Evolutionary conservation across 306 rosid species (phyloP).

Genomic region (Quercus robur): DNA sequence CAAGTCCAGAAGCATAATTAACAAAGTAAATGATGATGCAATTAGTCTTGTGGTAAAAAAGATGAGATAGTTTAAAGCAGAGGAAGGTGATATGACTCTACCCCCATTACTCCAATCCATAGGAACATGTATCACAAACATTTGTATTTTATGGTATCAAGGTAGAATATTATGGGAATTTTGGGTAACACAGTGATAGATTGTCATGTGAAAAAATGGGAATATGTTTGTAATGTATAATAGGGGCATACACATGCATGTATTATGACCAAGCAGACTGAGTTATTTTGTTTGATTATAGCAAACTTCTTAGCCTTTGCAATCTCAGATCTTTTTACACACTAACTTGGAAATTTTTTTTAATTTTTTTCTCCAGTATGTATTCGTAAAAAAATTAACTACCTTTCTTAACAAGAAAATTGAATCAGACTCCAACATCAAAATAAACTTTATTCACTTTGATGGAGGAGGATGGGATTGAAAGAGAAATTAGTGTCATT

Average conservation of each 20-base stretch:
- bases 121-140: not conserved
- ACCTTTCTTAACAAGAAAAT: not conserved
- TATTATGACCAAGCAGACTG: too few relatives aligned
- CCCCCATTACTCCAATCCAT: not conserved
- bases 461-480: too few relatives aligned
- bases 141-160: not conserved
- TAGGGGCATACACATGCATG: too few relatives aligned
- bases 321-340: too few relatives aligned
- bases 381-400: too few relatives aligned
- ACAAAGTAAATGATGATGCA: conserved; percentile 16
- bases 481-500: too few relatives aligned
- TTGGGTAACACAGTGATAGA: not conserved
- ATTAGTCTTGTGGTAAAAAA: conserved; percentile 24
- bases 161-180: not conserved
- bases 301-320: too few relatives aligned
- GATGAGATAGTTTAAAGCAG: not conserved
- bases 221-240: too few relatives aligned
- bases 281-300: too few relatives aligned
- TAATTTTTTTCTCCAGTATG: too few relatives aligned
- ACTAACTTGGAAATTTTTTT: too few relatives aligned
- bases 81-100: not conserved
- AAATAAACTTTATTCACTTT: not conserved
- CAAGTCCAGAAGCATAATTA: conserved; percentile 15
- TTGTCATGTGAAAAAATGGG: not conserved
- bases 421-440: not conserved